Base-by-base conservation (phyloP, 345 rosid species). In the Brassica napus region DNA sequence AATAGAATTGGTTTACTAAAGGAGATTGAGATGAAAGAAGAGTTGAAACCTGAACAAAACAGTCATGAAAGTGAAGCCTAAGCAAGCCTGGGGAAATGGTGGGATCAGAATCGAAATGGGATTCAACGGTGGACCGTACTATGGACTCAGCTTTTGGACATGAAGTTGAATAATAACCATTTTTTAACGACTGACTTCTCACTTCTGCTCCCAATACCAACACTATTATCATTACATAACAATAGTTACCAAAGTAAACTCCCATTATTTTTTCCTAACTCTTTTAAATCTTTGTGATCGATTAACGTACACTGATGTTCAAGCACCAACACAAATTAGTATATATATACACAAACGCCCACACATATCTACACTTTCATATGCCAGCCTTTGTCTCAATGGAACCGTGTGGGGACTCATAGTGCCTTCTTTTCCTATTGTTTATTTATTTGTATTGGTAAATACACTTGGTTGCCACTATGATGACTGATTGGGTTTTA, bases 41-140 rank as follows among this genome's bases (percentile, higher is more conserved):
- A 70, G 0, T 5, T 61, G 39, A 31, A 65, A 90, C 92, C 91
- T 90, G 92, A 65, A 88, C 92, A 58, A 88, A 90, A 82, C 92
- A 90, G 55, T 90, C 92, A 44, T 90, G 94, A 73, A 90, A 88
- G 60, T 90, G 94, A 82, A 90, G 89, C 85, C 94, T 87, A 14
- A 88, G 89, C 85, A 90, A 85, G 69, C 82, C 94, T 59, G 92
- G 83, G 1, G 92, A 88, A 49, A 90, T 47, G 6, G 88, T 75
- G 16, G 91, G 88, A 85, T 90, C 92, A 66, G 84, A 81, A 21
- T 78, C 83, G 66, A 89, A 86, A 85, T 89, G 76, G 34, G 90
- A 83, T 79, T 86, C 83, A 82, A 90, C 91, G 1, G 87, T 77
- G 12, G 92, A 89, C 81, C 92, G 82, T 47, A 89, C 88, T 6